These are phyloP conservation scores for Fusarium secorum DNA, from an alignment of 2,329 filamentous ascomycete genomes.

Conservation along the genomic window DNA sequence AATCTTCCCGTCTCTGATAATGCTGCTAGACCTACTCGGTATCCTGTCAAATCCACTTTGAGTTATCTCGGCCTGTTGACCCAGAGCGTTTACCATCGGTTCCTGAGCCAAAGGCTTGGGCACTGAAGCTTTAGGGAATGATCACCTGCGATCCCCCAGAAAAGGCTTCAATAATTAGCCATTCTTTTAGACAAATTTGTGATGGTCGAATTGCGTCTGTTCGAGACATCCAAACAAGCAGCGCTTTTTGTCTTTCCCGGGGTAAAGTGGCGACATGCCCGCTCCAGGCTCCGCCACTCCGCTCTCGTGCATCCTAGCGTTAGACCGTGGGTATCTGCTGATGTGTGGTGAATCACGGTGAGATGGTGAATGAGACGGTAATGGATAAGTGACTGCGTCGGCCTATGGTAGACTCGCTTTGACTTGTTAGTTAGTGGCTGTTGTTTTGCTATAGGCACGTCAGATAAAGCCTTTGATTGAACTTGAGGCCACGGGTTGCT, in stretches of 20 bases:
- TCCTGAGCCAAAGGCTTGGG: constrained; percentile 26
- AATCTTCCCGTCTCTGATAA: neutral
- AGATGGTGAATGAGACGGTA: constrained; percentile 19
- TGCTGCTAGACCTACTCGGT: neutral
- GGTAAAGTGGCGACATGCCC: constrained; percentile 38
- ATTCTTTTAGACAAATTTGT: neutral
- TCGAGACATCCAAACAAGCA: constrained; percentile 6
- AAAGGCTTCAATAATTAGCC: neutral
- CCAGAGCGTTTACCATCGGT: constrained; percentile 11
- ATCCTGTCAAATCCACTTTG: constrained; percentile 3
- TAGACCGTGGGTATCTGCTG: constrained; percentile 23
- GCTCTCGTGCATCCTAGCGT: constrained; percentile 22
- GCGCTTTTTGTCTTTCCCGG: constrained; percentile 25
- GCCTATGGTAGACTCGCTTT: constrained; percentile 3
- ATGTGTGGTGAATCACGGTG: constrained; percentile 17
- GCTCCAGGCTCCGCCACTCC: constrained; percentile 26
- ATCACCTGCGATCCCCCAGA: constrained; percentile 11
- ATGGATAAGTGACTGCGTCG: constrained; percentile 21
- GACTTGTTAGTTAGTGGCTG: neutral
- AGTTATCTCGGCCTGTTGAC: constrained; percentile 10
- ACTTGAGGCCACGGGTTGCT: neutral
- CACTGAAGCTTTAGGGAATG: constrained; percentile 11
- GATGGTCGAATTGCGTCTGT: neutral
- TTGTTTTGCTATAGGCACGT: neutral
- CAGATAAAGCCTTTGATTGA: neutral